Conservation (phyloP, 495 filamentous ascomycete species). For the Daldinia decipiens region DNA sequence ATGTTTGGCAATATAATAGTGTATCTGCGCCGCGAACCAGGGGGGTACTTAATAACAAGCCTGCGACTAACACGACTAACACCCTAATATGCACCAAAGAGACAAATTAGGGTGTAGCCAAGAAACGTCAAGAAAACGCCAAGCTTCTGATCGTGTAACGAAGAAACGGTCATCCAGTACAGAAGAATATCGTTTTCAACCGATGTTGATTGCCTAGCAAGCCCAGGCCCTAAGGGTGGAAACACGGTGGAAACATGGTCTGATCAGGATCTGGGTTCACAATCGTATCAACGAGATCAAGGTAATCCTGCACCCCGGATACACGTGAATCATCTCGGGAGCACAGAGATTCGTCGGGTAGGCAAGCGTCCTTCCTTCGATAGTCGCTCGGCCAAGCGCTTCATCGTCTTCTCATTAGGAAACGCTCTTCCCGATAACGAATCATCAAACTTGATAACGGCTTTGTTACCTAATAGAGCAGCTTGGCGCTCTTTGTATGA, state of each 20-base stretch:
- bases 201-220: slow-evolving; percentile 30
- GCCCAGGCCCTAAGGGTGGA: slow-evolving; percentile 34
- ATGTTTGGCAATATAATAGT: no score
- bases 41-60: slow-evolving; percentile 23
- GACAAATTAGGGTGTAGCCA: slow-evolving; percentile 29
- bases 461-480: slow-evolving; percentile 43
- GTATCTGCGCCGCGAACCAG: slow-evolving; percentile 15
- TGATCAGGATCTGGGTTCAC: slow-evolving; percentile 43
- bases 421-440: slow-evolving; percentile 25
- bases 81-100: slow-evolving; percentile 7
- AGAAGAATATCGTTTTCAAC: slow-evolving; percentile 20
- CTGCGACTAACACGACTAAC: slow-evolving; percentile 12
- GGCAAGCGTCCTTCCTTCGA: slow-evolving; percentile 30
- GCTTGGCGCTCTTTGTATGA: slow-evolving; percentile 16
- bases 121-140: slow-evolving; percentile 42
- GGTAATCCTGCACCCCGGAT: slow-evolving; percentile 40
- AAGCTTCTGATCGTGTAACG: slow-evolving; percentile 34
- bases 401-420: slow-evolving; percentile 24
- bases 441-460: slow-evolving; percentile 33
- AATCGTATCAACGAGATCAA: slow-evolving; percentile 31
- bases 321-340: slow-evolving; percentile 36
- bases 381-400: slow-evolving; percentile 24
- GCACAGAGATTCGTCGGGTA: slow-evolving; percentile 34
- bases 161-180: slow-evolving; percentile 27
- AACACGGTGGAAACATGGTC: slow-evolving; percentile 31